phyloP scores from a whole-genome alignment of 495 filamentous ascomycete species.

The Penicillium roqueforti region DNA sequence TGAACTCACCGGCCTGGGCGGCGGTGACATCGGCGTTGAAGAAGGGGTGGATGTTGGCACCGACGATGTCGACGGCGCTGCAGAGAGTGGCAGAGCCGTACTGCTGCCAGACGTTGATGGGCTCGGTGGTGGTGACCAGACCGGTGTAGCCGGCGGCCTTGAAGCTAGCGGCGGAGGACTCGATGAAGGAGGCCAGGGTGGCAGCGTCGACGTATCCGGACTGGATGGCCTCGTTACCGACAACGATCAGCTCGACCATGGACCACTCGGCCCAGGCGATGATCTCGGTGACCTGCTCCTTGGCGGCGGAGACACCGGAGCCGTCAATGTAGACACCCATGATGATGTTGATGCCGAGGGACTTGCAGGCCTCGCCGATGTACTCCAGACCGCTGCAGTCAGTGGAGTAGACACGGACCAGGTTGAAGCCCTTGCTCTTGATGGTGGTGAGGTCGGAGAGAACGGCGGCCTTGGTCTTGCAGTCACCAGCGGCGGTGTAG shows the following conservation, averaged over 20 bases:
- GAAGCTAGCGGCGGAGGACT: constrained; percentile 45
- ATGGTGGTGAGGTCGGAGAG: constrained; percentile 63
- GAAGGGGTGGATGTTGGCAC: constrained; percentile 87
- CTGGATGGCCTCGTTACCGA: constrained; percentile 88
- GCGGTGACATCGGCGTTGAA: constrained; percentile 71
- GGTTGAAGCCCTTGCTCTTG: constrained; percentile 66
- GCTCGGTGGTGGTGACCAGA: constrained; percentile 79
- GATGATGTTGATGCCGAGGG: constrained; percentile 69
- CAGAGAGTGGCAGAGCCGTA: constrained; percentile 57
- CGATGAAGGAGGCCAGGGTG: constrained; percentile 67
- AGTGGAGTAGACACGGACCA: constrained; percentile 85
- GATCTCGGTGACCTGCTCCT: constrained; percentile 68
- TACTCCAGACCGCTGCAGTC: constrained; percentile 79
- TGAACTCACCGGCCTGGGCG: constrained; percentile 67
- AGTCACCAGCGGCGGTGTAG: constrained; percentile 57
- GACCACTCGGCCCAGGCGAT: constrained; percentile 70
- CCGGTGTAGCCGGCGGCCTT: constrained; percentile 63
- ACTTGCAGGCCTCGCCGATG: constrained; percentile 60
- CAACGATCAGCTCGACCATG: constrained; percentile 70
- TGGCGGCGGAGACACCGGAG: constrained; percentile 54
- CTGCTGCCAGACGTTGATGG: constrained; percentile 63
- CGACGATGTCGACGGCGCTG: constrained; percentile 67
- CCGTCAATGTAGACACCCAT: constrained; percentile 77
- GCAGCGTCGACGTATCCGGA: constrained; percentile 56
- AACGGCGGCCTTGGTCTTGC: constrained; percentile 64